A percentile compares a stretch with the other conserved stretches of the same genome.
Conservation (phyloP, 495 filamentous ascomycete species). For the Halenospora varia region DNA sequence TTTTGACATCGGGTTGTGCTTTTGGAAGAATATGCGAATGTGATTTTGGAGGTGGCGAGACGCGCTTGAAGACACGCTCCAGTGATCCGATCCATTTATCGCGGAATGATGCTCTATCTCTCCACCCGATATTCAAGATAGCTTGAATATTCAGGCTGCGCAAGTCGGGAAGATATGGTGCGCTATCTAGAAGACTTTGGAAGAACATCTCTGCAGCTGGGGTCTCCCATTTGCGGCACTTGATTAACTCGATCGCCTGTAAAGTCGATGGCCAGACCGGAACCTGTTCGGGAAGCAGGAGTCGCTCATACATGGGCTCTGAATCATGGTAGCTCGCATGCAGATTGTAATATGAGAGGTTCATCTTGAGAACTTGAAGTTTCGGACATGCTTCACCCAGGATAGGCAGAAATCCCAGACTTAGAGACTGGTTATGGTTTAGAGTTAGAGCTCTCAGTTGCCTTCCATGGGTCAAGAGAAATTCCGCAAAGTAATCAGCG, state of each 20-base stretch:
- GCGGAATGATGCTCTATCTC: conserved; percentile 68
- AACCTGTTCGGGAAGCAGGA: conserved; percentile 54
- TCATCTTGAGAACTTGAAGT: conserved; percentile 65
- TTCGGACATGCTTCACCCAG: conserved; percentile 60
- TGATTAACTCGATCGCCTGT: conserved; percentile 63
- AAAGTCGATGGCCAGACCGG: conserved; percentile 74
- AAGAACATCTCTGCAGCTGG: conserved; percentile 69
- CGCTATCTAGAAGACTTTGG: conserved; percentile 65
- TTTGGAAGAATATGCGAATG: not conserved
- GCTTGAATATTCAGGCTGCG: conserved; percentile 65
- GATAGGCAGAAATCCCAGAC: conserved; percentile 60
- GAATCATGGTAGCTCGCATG: conserved; percentile 56
- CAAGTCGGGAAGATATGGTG: conserved; percentile 56
- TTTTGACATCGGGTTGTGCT: not conserved
- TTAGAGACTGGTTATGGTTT: conserved; percentile 73
- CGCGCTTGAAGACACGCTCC: conserved; percentile 59
- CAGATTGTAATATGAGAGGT: conserved; percentile 63
- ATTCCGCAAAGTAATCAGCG: conserved; percentile 52
- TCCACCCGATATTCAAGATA: conserved; percentile 70
- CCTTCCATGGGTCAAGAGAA: conserved; percentile 58
- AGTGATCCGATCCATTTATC: conserved; percentile 67
- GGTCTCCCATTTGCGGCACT: conserved; percentile 67
- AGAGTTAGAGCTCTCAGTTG: conserved; percentile 61
- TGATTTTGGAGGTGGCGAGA: conserved; percentile 40
- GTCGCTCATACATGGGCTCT: conserved; percentile 62